A percentile compares a stretch with the other conserved stretches of the same genome.
phyloP scores from a whole-genome alignment of 306 rosid genomes.

The Prunus padus region DNA sequence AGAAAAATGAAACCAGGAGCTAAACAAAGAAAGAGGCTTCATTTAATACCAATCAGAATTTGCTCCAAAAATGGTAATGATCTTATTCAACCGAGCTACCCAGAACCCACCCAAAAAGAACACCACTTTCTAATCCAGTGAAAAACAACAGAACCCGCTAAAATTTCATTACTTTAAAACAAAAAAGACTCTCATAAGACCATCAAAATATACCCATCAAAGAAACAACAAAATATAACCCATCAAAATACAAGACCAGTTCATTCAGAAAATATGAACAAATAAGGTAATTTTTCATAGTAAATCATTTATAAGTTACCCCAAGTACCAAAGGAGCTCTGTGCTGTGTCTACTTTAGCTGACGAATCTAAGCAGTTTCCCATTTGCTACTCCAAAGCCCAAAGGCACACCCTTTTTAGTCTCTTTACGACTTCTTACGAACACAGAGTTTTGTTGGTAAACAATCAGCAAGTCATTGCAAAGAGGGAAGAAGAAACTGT shows the following conservation, averaged over 20 bases:
- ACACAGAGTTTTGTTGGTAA: not conserved
- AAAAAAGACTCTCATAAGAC: not conserved
- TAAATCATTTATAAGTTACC: slow-evolving; percentile 37
- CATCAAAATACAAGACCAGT: not conserved
- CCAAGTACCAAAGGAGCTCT: slow-evolving; percentile 49
- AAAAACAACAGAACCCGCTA: too few relatives aligned
- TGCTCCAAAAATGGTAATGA: not conserved
- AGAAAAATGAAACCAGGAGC: not conserved
- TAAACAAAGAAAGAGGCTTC: not conserved
- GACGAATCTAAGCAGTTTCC: slow-evolving; percentile 89
- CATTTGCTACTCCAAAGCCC: slow-evolving; percentile 34
- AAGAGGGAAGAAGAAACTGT: not conserved
- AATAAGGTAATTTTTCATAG: not conserved
- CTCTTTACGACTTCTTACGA: not conserved
- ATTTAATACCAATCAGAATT: not conserved
- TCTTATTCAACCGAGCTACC: slow-evolving; percentile 4
- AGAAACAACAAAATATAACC: not conserved
- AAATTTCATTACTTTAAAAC: not conserved
- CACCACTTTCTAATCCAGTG: not conserved
- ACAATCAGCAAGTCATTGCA: not conserved
- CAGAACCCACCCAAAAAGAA: not conserved
- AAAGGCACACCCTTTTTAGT: not conserved
- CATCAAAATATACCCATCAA: not conserved
- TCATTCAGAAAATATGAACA: not conserved
- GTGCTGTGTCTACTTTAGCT: slow-evolving; percentile 70